A percentile compares a stretch with the other conserved stretches of the same genome.
Evolutionary conservation across 371 early-diverging fungal genomes (phyloP).

Genomic region (Parasitella parasitica): DNA sequence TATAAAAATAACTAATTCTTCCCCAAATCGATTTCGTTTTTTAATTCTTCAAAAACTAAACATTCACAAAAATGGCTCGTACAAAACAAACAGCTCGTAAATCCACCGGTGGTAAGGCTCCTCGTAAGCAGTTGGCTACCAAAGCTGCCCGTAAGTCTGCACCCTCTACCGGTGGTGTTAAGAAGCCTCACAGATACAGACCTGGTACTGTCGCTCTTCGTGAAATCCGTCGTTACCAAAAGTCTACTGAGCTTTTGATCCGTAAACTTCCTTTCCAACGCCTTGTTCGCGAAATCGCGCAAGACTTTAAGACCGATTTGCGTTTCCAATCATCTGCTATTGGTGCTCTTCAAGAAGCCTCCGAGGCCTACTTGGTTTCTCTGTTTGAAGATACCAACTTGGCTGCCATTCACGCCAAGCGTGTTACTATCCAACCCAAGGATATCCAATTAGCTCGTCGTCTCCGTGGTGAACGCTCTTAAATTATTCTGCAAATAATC

Average conservation of each 20-base stretch:
- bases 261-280: constrained; percentile 99
- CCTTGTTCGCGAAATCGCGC: constrained; percentile 95
- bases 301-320: constrained; percentile 97
- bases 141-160: constrained; percentile 80
- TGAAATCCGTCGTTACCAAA: constrained; percentile 98
- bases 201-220: constrained; percentile 92
- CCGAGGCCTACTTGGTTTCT: constrained; percentile 93
- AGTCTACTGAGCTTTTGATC: constrained; percentile 97
- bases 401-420: constrained; percentile 94
- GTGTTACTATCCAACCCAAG: constrained; percentile 95
- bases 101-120: constrained; percentile 98
- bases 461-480: constrained; percentile 61
- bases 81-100: constrained; percentile 99
- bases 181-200: constrained; percentile 88
- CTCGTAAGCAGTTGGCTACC: constrained; percentile 97
- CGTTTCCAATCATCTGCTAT: constrained; percentile 98
- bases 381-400: constrained; percentile 77
- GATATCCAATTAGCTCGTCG: constrained; percentile 92
- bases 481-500: constrained; percentile 85
- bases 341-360: constrained; percentile 98
- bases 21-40: not conserved
- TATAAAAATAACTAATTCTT: not conserved
- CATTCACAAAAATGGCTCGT: constrained; percentile 76
- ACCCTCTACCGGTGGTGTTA: constrained; percentile 59
- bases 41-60: not conserved